Conservation (phyloP, 306 rosid species). For the Casuarina equisetifolia region DNA sequence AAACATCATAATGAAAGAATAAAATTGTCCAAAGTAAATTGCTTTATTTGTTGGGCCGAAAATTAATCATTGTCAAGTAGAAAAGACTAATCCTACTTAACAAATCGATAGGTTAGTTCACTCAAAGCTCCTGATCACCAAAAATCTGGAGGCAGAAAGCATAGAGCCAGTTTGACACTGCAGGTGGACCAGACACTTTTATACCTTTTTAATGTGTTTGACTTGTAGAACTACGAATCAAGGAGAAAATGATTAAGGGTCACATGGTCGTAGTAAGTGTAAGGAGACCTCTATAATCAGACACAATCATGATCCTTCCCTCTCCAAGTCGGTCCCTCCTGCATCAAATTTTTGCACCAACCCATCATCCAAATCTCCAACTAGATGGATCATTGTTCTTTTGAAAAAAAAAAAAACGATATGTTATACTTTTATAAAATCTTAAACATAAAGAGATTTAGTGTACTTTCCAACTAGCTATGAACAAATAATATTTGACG, state of each 20-base stretch:
- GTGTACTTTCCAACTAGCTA: too few relatives aligned
- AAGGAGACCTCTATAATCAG: slow-evolving; percentile 33
- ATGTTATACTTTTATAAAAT: too few relatives aligned
- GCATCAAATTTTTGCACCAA: slow-evolving; percentile 18
- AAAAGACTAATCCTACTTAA: background rate
- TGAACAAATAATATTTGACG: too few relatives aligned
- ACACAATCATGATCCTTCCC: slow-evolving; percentile 14
- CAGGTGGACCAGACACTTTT: slow-evolving; percentile 5
- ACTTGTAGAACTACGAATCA: slow-evolving; percentile 22
- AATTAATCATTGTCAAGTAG: background rate
- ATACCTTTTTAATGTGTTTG: slow-evolving; percentile 11
- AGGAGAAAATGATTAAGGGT: slow-evolving; percentile 14
- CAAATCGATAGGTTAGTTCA: background rate
- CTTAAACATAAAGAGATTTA: too few relatives aligned
- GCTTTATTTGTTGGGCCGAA: background rate
- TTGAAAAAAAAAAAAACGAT: too few relatives aligned
- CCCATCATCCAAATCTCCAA: background rate
- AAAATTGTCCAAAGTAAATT: slow-evolving; percentile 1
- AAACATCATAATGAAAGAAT: background rate
- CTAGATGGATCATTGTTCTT: too few relatives aligned
- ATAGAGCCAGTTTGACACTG: slow-evolving; percentile 9
- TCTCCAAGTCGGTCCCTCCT: slow-evolving; percentile 30
- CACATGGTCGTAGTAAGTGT: slow-evolving; percentile 31
- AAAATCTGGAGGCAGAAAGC: background rate
- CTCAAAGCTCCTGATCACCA: background rate